Evolutionary conservation across 2,329 filamentous ascomycete genomes (phyloP).

Genomic region (Trichoderma cornu-damae): DNA sequence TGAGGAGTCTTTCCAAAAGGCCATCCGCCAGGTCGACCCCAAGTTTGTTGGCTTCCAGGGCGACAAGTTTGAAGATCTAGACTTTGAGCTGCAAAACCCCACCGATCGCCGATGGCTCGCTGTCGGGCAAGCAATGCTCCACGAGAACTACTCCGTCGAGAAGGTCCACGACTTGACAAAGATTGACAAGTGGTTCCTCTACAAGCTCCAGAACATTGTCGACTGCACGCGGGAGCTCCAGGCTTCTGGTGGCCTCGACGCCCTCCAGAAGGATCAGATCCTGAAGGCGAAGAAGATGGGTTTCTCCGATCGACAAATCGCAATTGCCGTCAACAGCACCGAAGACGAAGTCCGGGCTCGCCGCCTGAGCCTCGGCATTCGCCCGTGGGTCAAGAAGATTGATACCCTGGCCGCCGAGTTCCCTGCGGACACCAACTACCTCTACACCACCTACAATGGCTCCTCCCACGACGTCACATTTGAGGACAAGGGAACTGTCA

Average conservation of each 20-base stretch:
- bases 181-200: constrained; percentile 99
- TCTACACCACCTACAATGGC: constrained; percentile 97
- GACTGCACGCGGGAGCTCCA: constrained; percentile 83
- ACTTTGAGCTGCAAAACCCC: constrained; percentile 83
- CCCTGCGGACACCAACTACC: constrained; percentile 89
- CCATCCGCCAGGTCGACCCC: constrained; percentile 93
- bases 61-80: constrained; percentile 88
- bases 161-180: constrained; percentile 89
- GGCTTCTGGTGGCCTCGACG: constrained; percentile 73
- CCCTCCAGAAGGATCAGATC: constrained; percentile 82
- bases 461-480: constrained; percentile 90
- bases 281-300: constrained; percentile 94
- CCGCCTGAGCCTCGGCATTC: constrained; percentile 81
- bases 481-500: constrained; percentile 82
- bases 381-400: constrained; percentile 96
- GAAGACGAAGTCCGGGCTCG: constrained; percentile 86
- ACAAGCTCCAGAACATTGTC: constrained; percentile 97
- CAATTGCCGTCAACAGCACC: constrained; percentile 72
- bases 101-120: constrained; percentile 96
- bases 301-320: constrained; percentile 96
- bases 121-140: constrained; percentile 94
- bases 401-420: constrained; percentile 97
- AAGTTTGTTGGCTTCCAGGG: constrained; percentile 90
- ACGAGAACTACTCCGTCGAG: constrained; percentile 92
- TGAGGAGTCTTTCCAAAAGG: constrained; percentile 98